phyloP scores from a whole-genome alignment of 1,284 basidiomycete species.

The Sanghuangporus sanghuang region DNA sequence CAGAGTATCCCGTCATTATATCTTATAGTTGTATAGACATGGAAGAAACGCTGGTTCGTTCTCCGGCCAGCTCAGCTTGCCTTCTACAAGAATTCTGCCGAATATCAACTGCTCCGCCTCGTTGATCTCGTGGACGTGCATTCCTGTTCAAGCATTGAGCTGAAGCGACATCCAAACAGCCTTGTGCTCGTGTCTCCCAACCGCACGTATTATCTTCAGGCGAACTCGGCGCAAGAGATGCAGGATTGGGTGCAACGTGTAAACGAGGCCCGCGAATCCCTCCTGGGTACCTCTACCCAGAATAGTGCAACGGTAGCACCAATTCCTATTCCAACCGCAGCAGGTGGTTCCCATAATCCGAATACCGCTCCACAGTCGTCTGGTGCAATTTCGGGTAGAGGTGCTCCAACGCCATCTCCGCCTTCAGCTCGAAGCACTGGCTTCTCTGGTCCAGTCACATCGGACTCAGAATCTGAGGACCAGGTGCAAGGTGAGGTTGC shows the following conservation, averaged over 20 bases:
- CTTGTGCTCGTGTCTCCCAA: constrained; percentile 91
- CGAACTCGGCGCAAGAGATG: constrained; percentile 66
- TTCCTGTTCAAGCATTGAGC: constrained; percentile 80
- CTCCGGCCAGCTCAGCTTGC: constrained; percentile 87
- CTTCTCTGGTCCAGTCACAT: constrained; percentile 38
- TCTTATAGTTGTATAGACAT: constrained; percentile 53
- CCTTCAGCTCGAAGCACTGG: constrained; percentile 23
- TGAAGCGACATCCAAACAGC: constrained; percentile 87
- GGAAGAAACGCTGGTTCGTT: constrained; percentile 99
- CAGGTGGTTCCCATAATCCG: constrained; percentile 16
- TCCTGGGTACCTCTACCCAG: constrained; percentile 57
- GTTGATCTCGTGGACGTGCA: constrained; percentile 89
- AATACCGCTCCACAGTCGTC: constrained; percentile 4
- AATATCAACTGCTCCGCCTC: constrained; percentile 88
- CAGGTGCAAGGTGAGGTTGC: constrained; percentile 34
- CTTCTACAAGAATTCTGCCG: constrained; percentile 94
- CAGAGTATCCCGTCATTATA: constrained; percentile 1
- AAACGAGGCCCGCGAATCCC: constrained; percentile 67
- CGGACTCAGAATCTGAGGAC: constrained; percentile 70
- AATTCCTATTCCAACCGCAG: constrained; percentile 39
- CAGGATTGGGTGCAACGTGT: constrained; percentile 83
- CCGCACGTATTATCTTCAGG: constrained; percentile 92
- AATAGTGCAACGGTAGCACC: constrained; percentile 43
- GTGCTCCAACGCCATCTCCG: constrained; percentile 27
- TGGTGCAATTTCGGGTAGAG: not conserved